Evolutionary conservation across 345 rosid species (phyloP).

Genomic region (Jatropha curcas): DNA sequence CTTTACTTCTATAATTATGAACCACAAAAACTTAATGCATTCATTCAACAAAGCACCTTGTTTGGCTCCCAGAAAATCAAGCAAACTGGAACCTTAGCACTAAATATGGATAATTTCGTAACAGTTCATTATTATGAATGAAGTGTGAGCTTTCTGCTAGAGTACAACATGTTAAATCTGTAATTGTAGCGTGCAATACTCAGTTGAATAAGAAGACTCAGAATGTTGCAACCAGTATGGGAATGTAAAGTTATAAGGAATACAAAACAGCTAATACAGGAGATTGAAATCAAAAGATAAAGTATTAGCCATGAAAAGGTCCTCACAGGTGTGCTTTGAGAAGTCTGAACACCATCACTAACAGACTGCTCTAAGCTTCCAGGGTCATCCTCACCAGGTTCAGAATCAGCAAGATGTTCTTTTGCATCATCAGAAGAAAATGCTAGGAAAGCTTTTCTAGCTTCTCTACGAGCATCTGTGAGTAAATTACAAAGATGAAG

Average conservation of each 20-base stretch:
- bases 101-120: background rate
- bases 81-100: slow-evolving; percentile 1
- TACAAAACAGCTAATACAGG: background rate
- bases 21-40: background rate
- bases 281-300: background rate
- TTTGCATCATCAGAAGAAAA: slow-evolving; percentile 65
- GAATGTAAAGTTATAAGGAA: background rate
- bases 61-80: background rate
- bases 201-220: background rate
- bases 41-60: background rate
- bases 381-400: slow-evolving; percentile 39
- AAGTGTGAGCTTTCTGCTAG: background rate
- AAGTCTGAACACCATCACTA: slow-evolving; percentile 46
- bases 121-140: background rate
- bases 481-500: slow-evolving; percentile 5
- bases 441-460: slow-evolving; percentile 92
- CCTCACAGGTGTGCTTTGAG: slow-evolving; percentile 76
- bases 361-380: slow-evolving; percentile 42
- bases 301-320: slow-evolving; percentile 26
- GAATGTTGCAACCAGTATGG: background rate
- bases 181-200: background rate
- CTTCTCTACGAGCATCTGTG: slow-evolving; percentile 92
- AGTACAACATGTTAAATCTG: background rate
- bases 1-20: background rate
- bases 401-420: slow-evolving; percentile 32